phyloP scores from a whole-genome alignment of 73 alveolate genomes.

The Diophrys appendiculata region DNA sequence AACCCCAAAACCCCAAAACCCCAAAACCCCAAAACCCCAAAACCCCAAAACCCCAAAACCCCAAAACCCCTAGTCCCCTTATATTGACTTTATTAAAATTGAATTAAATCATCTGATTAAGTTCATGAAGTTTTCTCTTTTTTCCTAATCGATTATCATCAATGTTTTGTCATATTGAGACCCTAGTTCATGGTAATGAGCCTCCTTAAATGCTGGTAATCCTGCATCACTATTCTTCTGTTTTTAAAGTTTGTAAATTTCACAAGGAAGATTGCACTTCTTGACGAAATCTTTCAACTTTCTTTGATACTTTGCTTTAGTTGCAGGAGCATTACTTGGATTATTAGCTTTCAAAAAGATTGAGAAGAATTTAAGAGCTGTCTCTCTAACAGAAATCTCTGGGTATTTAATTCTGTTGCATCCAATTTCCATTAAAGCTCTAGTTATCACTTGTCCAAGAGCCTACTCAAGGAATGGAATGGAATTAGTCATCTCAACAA shows the following conservation, averaged over 20 bases:
- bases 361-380: constrained; percentile 92
- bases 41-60: too few relatives aligned
- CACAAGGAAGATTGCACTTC: constrained; percentile 85
- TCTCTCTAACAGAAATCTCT: constrained; percentile 87
- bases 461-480: constrained; percentile 89
- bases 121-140: constrained; percentile 45
- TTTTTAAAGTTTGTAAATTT: constrained; percentile 64
- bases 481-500: constrained; percentile 83
- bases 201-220: constrained; percentile 51
- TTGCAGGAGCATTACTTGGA: constrained; percentile 86
- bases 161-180: constrained; percentile 32
- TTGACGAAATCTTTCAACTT: constrained; percentile 77
- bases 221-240: constrained; percentile 39
- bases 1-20: too few relatives aligned
- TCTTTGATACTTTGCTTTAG: constrained; percentile 77
- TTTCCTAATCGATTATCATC: constrained; percentile 37
- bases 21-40: too few relatives aligned
- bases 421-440: constrained; percentile 89
- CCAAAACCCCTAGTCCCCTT: too few relatives aligned
- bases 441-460: constrained; percentile 81
- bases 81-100: too few relatives aligned
- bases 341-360: constrained; percentile 90
- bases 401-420: constrained; percentile 93
- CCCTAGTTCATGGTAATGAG: constrained; percentile 45
- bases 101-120: constrained; percentile 41